These are phyloP conservation scores for Colletotrichum melonis DNA, from an alignment of 2,329 filamentous ascomycete genomes.

Conservation along the genomic window DNA sequence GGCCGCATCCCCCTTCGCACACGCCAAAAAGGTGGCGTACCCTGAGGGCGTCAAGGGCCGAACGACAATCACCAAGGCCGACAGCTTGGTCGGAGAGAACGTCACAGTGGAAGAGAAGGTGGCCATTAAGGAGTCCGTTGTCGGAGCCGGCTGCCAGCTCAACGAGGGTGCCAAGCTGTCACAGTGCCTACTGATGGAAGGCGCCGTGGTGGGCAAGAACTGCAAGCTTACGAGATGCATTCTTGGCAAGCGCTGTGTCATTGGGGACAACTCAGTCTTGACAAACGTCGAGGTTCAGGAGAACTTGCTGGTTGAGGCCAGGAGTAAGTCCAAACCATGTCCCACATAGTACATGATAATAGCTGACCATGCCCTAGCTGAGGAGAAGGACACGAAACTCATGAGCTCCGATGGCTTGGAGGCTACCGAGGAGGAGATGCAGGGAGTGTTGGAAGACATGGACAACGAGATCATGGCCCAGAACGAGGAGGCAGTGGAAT, in stretches of 20 bases:
- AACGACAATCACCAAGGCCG: conserved; percentile 83
- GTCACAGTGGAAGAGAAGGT: conserved; percentile 89
- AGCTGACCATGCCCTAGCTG: conserved; percentile 58
- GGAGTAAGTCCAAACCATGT: conserved; percentile 62
- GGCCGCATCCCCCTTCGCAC: conserved; percentile 78
- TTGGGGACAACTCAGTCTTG: conserved; percentile 85
- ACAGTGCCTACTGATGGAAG: conserved; percentile 94
- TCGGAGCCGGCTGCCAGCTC: conserved; percentile 90
- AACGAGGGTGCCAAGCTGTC: conserved; percentile 85
- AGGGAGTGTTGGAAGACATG: conserved; percentile 60
- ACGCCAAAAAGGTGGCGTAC: conserved; percentile 83
- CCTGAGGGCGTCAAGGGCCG: conserved; percentile 83
- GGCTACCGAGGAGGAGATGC: conserved; percentile 71
- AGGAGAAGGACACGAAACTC: conserved; percentile 75
- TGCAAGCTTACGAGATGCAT: conserved; percentile 91
- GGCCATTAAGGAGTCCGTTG: conserved; percentile 91
- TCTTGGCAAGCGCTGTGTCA: conserved; percentile 80
- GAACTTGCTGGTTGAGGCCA: conserved; percentile 86
- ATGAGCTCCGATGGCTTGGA: conserved; percentile 76
- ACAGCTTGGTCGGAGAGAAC: conserved; percentile 88
- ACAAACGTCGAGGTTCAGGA: conserved; percentile 95
- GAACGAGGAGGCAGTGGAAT: conserved; percentile 36
- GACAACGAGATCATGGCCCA: conserved; percentile 50
- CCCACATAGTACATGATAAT: neutral
- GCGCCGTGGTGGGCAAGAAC: conserved; percentile 84